These are phyloP conservation scores for Coemansia sp. DNA, from an alignment of 192 early-diverging fungal species.

Conservation along the genomic window DNA sequence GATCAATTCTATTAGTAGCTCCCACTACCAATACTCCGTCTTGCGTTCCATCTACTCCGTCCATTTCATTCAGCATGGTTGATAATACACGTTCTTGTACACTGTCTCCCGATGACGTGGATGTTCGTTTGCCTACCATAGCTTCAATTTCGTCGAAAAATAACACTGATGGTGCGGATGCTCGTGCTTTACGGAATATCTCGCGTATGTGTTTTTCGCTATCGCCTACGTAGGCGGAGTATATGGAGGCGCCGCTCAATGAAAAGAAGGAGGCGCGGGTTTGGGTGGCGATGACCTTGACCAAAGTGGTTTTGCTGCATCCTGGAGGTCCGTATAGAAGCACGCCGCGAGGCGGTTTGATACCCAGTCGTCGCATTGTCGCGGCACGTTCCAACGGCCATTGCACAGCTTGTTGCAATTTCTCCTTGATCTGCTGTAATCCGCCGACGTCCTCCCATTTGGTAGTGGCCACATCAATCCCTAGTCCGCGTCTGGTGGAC, in stretches of 20 bases:
- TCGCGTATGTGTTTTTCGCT: slow-evolving; percentile 59
- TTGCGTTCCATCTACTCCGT: slow-evolving; percentile 86
- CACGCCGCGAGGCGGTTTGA: slow-evolving; percentile 82
- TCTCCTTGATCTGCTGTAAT: slow-evolving; percentile 73
- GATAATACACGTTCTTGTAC: slow-evolving; percentile 40
- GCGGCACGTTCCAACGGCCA: slow-evolving; percentile 81
- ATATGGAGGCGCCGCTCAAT: slow-evolving; percentile 52
- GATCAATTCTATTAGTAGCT: slow-evolving; percentile 98
- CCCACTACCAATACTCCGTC: slow-evolving; percentile 97
- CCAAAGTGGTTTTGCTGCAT: slow-evolving; percentile 96
- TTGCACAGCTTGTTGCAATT: slow-evolving; percentile 81
- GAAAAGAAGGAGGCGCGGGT: slow-evolving; percentile 72
- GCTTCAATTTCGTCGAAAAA: slow-evolving; percentile 98
- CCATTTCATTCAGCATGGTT: slow-evolving; percentile 70
- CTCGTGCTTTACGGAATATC: slow-evolving; percentile 79
- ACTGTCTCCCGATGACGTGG: slow-evolving; percentile 48
- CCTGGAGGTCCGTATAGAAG: slow-evolving; percentile 97
- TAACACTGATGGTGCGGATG: slow-evolving; percentile 79
- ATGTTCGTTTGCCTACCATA: slow-evolving; percentile 86
- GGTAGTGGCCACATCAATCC: slow-evolving; percentile 62
- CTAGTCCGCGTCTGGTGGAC: slow-evolving; percentile 70
- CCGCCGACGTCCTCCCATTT: slow-evolving; percentile 91
- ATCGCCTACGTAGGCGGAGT: slow-evolving; percentile 43
- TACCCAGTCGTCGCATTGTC: slow-evolving; percentile 72
- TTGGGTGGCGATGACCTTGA: slow-evolving; percentile 81